Evolutionary conservation across 1,284 basidiomycete genomes (phyloP).

Genomic region (Sporisorium iseilematis-ciliati): DNA sequence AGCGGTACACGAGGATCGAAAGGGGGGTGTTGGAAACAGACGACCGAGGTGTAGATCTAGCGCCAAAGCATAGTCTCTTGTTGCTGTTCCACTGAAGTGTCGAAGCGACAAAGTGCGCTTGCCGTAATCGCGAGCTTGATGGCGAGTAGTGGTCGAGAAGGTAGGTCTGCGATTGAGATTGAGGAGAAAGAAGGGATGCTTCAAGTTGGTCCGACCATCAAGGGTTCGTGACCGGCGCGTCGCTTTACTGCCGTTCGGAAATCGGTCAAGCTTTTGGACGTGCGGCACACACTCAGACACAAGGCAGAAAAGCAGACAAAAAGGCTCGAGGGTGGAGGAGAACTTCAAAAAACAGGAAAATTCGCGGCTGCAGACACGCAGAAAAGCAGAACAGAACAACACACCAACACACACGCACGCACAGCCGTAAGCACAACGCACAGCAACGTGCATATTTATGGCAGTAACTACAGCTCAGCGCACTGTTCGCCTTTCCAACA

Average conservation of each 20-base stretch:
- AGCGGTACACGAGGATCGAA: background rate
- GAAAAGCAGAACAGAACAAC: conserved; percentile 1
- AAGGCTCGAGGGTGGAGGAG: conserved; percentile 2
- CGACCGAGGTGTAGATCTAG: background rate
- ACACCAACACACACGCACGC: background rate
- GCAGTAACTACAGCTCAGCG: background rate
- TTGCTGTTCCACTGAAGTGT: too few species aligned
- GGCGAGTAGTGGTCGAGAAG: background rate
- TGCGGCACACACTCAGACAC: background rate
- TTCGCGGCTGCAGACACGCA: background rate
- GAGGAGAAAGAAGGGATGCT: background rate
- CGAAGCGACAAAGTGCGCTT: too few species aligned
- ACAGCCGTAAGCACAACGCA: background rate
- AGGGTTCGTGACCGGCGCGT: background rate
- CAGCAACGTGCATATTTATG: conserved; percentile 2
- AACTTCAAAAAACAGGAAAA: background rate
- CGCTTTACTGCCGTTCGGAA: background rate
- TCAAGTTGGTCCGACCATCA: background rate
- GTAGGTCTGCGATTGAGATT: background rate
- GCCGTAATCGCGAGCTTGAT: background rate
- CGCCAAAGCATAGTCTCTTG: conserved; percentile 3
- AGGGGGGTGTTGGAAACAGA: background rate
- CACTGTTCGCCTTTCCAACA: background rate
- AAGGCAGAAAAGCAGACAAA: background rate
- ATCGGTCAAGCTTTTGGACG: background rate